Percentiles rank a stretch among this genome's conserved stretches.
These are phyloP conservation scores for Fagopyrum tataricum DNA, from an alignment of 148 eudicot species.

Conservation along the genomic window DNA sequence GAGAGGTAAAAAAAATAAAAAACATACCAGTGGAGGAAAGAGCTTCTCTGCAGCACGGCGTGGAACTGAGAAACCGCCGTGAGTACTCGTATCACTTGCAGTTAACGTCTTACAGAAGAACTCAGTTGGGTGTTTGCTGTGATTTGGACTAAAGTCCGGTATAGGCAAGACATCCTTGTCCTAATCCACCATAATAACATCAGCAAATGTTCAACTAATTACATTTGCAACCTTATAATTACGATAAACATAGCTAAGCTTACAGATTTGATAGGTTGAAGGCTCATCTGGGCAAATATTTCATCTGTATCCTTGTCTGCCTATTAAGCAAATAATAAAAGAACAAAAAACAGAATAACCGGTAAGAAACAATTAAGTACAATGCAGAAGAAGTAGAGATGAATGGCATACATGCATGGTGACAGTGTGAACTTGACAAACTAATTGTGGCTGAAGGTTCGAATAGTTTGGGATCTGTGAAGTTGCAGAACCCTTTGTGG, in stretches of 20 bases:
- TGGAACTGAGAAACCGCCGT: constrained; percentile 99
- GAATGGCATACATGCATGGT: constrained; percentile 62
- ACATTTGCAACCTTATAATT: neutral
- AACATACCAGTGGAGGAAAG: constrained; percentile 77
- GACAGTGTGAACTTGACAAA: constrained; percentile 87
- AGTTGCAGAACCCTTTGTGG: constrained; percentile 73
- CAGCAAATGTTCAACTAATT: neutral
- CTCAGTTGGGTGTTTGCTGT: constrained; percentile 78
- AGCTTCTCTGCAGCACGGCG: constrained; percentile 98
- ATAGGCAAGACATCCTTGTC: constrained; percentile 78
- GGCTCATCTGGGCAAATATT: constrained; percentile 96
- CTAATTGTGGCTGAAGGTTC: constrained; percentile 75
- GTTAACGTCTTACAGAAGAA: constrained; percentile 97
- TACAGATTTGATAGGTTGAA: constrained; percentile 83
- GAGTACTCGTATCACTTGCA: constrained; percentile 95
- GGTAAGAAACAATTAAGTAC: neutral
- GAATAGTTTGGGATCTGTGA: constrained; percentile 91
- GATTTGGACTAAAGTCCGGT: constrained; percentile 64
- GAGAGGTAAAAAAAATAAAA: too few species aligned
- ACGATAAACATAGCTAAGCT: neutral
- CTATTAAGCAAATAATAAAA: constrained; percentile 21
- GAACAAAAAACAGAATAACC: neutral
- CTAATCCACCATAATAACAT: constrained; percentile 26
- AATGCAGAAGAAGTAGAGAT: neutral
- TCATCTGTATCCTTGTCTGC: constrained; percentile 97